A percentile compares a stretch with the other conserved stretches of the same genome.
These are phyloP conservation scores for Syncephalastrum monosporum DNA, from an alignment of 371 early-diverging fungal genomes.

Conservation along the genomic window DNA sequence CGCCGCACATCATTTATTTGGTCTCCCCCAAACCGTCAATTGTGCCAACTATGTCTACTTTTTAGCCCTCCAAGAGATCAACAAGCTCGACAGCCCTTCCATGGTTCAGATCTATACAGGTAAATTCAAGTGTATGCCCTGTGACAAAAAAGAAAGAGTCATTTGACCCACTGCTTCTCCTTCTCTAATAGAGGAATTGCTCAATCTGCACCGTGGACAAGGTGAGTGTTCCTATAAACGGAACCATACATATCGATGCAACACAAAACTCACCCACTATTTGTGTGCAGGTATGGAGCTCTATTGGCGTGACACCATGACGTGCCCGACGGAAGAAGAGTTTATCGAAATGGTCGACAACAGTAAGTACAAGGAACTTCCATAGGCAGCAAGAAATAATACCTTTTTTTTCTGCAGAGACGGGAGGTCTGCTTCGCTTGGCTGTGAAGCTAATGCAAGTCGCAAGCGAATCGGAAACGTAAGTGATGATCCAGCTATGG, in stretches of 20 bases:
- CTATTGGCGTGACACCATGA: slow-evolving; percentile 86
- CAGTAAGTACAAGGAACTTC: slow-evolving; percentile 71
- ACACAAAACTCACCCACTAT: background rate
- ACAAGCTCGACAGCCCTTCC: slow-evolving; percentile 62
- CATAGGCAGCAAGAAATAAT: background rate
- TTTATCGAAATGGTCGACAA: slow-evolving; percentile 93
- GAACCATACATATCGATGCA: background rate
- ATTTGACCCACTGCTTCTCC: background rate
- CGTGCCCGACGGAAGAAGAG: slow-evolving; percentile 85
- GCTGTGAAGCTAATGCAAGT: slow-evolving; percentile 91
- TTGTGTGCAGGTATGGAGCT: slow-evolving; percentile 69
- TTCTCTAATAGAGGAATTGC: slow-evolving; percentile 65
- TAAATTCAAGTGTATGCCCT: slow-evolving; percentile 11
- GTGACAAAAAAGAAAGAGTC: background rate
- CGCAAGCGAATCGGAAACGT: slow-evolving; percentile 52
- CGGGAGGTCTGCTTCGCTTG: slow-evolving; percentile 92
- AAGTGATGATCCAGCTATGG: slow-evolving; percentile 12
- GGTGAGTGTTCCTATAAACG: slow-evolving; percentile 52
- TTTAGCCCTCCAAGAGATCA: slow-evolving; percentile 79
- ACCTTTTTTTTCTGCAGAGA: slow-evolving; percentile 58
- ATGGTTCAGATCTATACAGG: slow-evolving; percentile 81
- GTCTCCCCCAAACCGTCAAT: slow-evolving; percentile 89
- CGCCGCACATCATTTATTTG: slow-evolving; percentile 94
- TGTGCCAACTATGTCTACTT: slow-evolving; percentile 96
- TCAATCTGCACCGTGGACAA: slow-evolving; percentile 93